phyloP scores from a whole-genome alignment of 2,329 filamentous ascomycete genomes.

The Metarhizium sp. region DNA sequence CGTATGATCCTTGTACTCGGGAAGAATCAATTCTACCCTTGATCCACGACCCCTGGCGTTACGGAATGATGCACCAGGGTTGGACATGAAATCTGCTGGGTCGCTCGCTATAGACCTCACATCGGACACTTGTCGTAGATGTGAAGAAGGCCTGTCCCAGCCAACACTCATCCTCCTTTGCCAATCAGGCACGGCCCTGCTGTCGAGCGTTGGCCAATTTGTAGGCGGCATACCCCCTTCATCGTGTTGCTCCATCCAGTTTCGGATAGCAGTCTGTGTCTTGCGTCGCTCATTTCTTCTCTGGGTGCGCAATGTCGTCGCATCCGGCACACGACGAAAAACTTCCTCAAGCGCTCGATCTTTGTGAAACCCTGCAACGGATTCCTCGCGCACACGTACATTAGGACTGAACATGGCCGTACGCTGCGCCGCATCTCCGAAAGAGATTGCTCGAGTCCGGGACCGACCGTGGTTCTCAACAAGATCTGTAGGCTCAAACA shows the following conservation, averaged over 20 bases:
- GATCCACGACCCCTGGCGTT: slow-evolving; percentile 25
- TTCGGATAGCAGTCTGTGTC: slow-evolving; percentile 71
- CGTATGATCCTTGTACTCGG: slow-evolving; percentile 52
- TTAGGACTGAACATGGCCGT: slow-evolving; percentile 65
- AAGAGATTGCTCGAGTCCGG: slow-evolving; percentile 41
- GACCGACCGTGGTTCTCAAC: slow-evolving; percentile 59
- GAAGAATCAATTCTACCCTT: slow-evolving; percentile 22
- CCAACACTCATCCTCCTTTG: slow-evolving; percentile 43
- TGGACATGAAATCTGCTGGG: slow-evolving; percentile 53
- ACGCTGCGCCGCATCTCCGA: slow-evolving; percentile 45
- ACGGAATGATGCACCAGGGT: slow-evolving; percentile 27
- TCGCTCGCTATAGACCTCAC: slow-evolving; percentile 53
- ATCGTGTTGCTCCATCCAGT: slow-evolving; percentile 77
- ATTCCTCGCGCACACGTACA: slow-evolving; percentile 69
- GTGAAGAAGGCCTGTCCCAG: slow-evolving; percentile 36
- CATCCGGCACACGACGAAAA: slow-evolving; percentile 65
- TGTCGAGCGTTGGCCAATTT: slow-evolving; percentile 41
- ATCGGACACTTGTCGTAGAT: slow-evolving; percentile 43
- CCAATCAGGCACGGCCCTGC: slow-evolving; percentile 34
- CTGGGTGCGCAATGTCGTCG: slow-evolving; percentile 49
- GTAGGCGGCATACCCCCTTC: slow-evolving; percentile 36
- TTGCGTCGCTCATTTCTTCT: slow-evolving; percentile 57
- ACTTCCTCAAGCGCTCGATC: slow-evolving; percentile 87
- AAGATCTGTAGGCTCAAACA: slow-evolving; percentile 77
- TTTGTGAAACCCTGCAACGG: slow-evolving; percentile 80